These are phyloP conservation scores for bread wheat (Triticum aestivum) DNA, from an alignment of 176 grass and related monocot species.

Conservation along the genomic window IWGSC_CS_RefSeq_v2.1 NC_057798.1:696408463-696408962, in stretches of 20 bases:
- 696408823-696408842: conserved; percentile 2
- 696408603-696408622: conserved; percentile 58
- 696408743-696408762: background rate
- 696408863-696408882: too few relatives aligned
- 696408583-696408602: conserved; percentile 59
- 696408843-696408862: background rate
- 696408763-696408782: background rate
- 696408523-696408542: conserved; percentile 57
- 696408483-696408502: conserved; percentile 60
- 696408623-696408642: conserved; percentile 56
- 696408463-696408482: conserved; percentile 71
- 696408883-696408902: background rate
- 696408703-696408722: background rate
- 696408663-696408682: background rate
- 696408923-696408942: too few relatives aligned
- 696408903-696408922: background rate
- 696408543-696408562: conserved; percentile 80
- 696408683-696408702: background rate
- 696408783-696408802: background rate
- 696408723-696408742: background rate
- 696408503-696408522: conserved; percentile 57
- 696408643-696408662: conserved; percentile 30
- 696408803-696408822: background rate
- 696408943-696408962: background rate
- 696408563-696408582: conserved; percentile 63